Conservation (phyloP, 495 filamentous ascomycete species). For the Daldinia grandis region DNA sequence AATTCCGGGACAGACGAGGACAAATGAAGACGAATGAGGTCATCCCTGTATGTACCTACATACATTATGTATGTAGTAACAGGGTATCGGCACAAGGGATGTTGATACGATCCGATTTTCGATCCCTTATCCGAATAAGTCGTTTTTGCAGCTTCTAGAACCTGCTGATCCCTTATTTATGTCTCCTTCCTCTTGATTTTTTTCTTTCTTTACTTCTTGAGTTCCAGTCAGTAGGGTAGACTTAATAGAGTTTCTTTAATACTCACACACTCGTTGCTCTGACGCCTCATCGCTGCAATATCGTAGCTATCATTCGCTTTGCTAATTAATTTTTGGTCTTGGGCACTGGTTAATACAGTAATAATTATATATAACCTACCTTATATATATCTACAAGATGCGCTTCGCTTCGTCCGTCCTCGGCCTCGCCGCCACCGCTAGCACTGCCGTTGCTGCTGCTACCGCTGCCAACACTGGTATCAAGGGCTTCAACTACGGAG, state of each 20-base stretch:
- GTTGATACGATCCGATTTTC: constrained; percentile 41
- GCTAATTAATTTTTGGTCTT: constrained; percentile 22
- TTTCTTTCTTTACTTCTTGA: neutral
- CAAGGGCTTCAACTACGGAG: constrained; percentile 82
- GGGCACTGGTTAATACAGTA: constrained; percentile 42
- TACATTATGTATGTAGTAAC: no score
- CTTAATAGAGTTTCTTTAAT: constrained; percentile 7
- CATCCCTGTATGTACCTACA: neutral
- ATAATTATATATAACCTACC: constrained; percentile 14
- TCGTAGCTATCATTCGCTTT: constrained; percentile 40
- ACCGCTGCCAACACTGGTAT: constrained; percentile 54
- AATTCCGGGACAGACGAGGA: constrained; percentile 25
- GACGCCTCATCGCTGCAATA: constrained; percentile 15
- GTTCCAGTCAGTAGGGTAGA: constrained; percentile 3
- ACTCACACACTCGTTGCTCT: constrained; percentile 25
- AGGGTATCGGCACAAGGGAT: constrained; percentile 25
- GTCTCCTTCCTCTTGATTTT: constrained; percentile 14
- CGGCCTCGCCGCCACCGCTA: constrained; percentile 46
- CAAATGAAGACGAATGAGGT: constrained; percentile 15
- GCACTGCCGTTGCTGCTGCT: constrained; percentile 32
- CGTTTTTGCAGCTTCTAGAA: constrained; percentile 35
- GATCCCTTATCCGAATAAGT: constrained; percentile 33
- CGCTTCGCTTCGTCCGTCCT: constrained; percentile 49
- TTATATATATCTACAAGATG: constrained; percentile 38
- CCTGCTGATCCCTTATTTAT: constrained; percentile 30